Conservation (phyloP, 2,329 filamentous ascomycete species). For the Microdochium trichocladiopsis region DNA sequence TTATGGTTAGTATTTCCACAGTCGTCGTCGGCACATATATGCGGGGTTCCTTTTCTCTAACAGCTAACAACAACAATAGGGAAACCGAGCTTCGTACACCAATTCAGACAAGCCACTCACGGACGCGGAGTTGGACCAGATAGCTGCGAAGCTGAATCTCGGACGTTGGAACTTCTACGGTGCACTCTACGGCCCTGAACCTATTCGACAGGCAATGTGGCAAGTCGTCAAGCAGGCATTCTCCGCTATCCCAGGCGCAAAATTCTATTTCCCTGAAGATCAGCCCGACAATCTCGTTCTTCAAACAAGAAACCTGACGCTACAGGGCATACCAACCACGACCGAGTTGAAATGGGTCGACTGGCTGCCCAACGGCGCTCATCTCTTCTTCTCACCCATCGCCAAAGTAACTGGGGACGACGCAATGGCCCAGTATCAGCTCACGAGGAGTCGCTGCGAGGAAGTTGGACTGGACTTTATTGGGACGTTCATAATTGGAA, state of each 20-base stretch:
- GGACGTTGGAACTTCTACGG: conserved; percentile 41
- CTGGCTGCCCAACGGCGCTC: conserved; percentile 35
- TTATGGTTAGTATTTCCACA: conserved; percentile 22
- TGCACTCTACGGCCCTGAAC: conserved; percentile 23
- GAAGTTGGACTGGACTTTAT: conserved; percentile 31
- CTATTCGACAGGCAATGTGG: conserved; percentile 16
- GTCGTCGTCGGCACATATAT: too few relatives aligned
- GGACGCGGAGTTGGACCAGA: conserved; percentile 29
- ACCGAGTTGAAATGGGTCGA: conserved; percentile 32
- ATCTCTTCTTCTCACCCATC: conserved; percentile 37
- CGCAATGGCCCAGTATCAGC: conserved; percentile 26
- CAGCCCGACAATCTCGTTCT: conserved; percentile 21
- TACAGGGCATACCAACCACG: conserved; percentile 26
- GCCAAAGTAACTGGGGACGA: conserved; percentile 32
- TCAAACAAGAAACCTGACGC: conserved; percentile 20
- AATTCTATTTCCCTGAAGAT: conserved; percentile 25
- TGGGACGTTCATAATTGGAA: conserved; percentile 29
- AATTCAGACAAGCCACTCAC: conserved; percentile 21
- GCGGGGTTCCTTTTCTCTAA: too few relatives aligned
- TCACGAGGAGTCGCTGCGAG: conserved; percentile 23
- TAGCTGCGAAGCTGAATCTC: conserved; percentile 28
- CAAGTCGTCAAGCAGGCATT: conserved; percentile 25
- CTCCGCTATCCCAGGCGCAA: conserved; percentile 20
- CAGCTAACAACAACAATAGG: conserved; percentile 15
- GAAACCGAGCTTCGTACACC: conserved; percentile 3